Conservation (phyloP, 108 stramenopile genomes). For the Hondaea fermentalgiana region DNA sequence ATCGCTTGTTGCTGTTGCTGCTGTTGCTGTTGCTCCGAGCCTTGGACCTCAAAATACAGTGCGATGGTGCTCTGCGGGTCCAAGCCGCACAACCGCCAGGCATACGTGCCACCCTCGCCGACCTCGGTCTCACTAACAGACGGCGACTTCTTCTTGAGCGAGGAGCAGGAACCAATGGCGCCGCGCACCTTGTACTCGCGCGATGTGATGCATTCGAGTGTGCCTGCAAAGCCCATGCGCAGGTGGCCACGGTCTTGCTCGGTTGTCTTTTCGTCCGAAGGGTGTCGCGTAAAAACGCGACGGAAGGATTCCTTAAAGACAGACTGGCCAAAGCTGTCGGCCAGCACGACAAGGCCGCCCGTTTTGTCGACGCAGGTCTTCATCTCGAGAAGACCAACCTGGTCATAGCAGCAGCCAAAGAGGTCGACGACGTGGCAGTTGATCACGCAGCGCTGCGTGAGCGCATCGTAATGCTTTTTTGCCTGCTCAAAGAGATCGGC, state of each 20-base stretch:
- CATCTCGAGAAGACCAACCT: slow-evolving; percentile 97
- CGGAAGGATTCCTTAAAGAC: slow-evolving; percentile 96
- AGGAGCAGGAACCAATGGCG: slow-evolving; percentile 58
- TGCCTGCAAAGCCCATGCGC: slow-evolving; percentile 77
- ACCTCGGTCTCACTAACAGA: slow-evolving; percentile 89
- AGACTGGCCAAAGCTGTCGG: slow-evolving; percentile 83
- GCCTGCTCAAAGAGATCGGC: slow-evolving; percentile 81
- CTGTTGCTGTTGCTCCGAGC: slow-evolving; percentile 23
- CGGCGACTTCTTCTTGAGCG: slow-evolving; percentile 71
- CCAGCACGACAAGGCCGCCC: slow-evolving; percentile 91
- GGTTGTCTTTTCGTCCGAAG: slow-evolving; percentile 61
- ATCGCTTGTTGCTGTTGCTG: slow-evolving; percentile 12
- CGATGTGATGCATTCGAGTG: slow-evolving; percentile 75
- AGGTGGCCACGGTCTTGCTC: slow-evolving; percentile 72
- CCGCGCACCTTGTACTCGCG: slow-evolving; percentile 86
- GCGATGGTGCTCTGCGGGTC: slow-evolving; percentile 91
- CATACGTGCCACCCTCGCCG: slow-evolving; percentile 92
- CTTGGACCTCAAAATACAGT: slow-evolving; percentile 83
- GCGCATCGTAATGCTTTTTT: slow-evolving; percentile 76
- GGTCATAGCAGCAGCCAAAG: slow-evolving; percentile 94
- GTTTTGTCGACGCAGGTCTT: slow-evolving; percentile 77
- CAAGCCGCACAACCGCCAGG: slow-evolving; percentile 90
- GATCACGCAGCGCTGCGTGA: slow-evolving; percentile 57
- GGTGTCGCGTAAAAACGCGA: slow-evolving; percentile 72
- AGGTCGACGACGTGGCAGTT: slow-evolving; percentile 86